Conservation (phyloP, 768 basidiomycete genomes). For the Boletus eberwhitei region DNA sequence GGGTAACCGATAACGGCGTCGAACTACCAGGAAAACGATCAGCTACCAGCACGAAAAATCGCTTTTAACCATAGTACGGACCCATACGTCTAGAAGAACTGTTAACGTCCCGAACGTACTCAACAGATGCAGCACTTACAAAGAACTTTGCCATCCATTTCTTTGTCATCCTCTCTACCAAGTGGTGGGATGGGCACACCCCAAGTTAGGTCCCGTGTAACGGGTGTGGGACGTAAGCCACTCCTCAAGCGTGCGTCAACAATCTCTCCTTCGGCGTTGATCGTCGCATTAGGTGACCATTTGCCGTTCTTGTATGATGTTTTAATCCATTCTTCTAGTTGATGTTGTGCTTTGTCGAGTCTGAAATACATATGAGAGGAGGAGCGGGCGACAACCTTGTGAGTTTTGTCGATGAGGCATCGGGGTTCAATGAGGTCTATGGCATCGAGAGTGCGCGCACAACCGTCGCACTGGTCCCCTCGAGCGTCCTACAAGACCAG, state of each 20-base stretch:
- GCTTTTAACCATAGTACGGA: constrained; percentile 37
- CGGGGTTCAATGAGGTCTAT: constrained; percentile 93
- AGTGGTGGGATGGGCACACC: constrained; percentile 86
- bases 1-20: constrained; percentile 97
- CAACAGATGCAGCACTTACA: constrained; percentile 54
- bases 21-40: constrained; percentile 52
- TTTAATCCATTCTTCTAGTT: constrained; percentile 86
- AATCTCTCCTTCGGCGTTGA: constrained; percentile 83
- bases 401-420: constrained; percentile 81
- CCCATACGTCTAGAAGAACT: constrained; percentile 78
- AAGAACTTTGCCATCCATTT: constrained; percentile 92
- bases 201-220: constrained; percentile 95
- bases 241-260: constrained; percentile 84
- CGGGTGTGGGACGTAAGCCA: constrained; percentile 83
- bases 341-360: constrained; percentile 78
- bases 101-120: constrained; percentile 6
- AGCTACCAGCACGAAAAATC: neutral
- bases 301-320: constrained; percentile 73
- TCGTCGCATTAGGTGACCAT: constrained; percentile 92
- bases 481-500: constrained; percentile 71
- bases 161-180: constrained; percentile 70
- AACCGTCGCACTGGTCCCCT: constrained; percentile 97
- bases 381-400: constrained; percentile 68
- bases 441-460: constrained; percentile 88
- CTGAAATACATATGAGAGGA: constrained; percentile 92